phyloP scores from a whole-genome alignment of 306 rosid genomes.

The Abrus pulchellus region DNA sequence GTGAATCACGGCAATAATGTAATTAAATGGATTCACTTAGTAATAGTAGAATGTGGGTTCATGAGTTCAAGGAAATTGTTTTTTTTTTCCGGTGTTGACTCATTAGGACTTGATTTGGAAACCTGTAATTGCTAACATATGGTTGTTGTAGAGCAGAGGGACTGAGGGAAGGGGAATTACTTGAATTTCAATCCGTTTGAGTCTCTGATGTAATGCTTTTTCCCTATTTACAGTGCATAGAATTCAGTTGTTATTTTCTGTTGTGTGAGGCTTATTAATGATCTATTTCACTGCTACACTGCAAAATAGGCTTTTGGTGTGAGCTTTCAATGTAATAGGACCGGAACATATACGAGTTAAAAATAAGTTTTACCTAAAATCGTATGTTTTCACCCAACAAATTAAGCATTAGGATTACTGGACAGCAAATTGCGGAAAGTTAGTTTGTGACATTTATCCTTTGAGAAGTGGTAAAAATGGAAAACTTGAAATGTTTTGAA shows the following conservation, averaged over 20 bases:
- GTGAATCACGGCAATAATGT: conserved; percentile 50
- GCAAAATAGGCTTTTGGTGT: too few species aligned
- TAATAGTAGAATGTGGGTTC: conserved; percentile 24
- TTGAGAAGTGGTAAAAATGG: too few species aligned
- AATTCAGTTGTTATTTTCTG: neutral
- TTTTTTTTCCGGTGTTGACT: neutral
- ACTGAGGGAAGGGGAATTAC: neutral
- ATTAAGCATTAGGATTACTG: too few species aligned
- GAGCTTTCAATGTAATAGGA: too few species aligned
- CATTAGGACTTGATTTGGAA: conserved; percentile 17
- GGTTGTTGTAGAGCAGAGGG: neutral
- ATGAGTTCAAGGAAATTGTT: conserved; percentile 14
- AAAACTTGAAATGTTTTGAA: too few species aligned
- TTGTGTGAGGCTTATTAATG: too few species aligned
- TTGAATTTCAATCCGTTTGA: neutral
- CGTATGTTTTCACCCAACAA: neutral
- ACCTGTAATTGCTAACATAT: neutral
- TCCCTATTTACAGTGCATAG: neutral
- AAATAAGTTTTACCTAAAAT: too few species aligned
- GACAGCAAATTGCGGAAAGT: too few species aligned
- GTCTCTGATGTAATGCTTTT: neutral
- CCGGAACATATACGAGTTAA: too few species aligned
- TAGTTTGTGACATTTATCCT: too few species aligned
- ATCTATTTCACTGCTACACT: too few species aligned
- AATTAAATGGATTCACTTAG: conserved; percentile 42